Base-by-base conservation (phyloP, 768 basidiomycete species). In the Gymnopilus junonius region DNA sequence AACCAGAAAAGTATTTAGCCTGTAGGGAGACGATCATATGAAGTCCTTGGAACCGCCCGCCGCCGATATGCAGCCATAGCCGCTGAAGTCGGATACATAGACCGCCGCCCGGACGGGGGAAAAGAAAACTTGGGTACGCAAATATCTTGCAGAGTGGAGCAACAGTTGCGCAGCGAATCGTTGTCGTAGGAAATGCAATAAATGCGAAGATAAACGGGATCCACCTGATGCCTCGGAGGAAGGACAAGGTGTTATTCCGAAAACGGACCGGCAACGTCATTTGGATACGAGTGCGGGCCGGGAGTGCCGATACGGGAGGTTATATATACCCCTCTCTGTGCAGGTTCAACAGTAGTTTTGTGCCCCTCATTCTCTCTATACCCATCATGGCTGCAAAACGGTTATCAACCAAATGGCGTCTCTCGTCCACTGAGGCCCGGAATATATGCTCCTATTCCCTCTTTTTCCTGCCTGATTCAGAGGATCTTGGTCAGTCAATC, bases 401-500 rank as follows among this genome's bases (percentile, higher is more conserved):
- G 80, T 50, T 63, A 74, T 40, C 75, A 77, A 64, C 57, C 68
- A 7, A 79, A 75, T 65, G 72, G 72, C 25, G 65, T 76, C 45
- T 72, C 77, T 60, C 88, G 92, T 58, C 83, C 85, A 17, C 79
- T 97, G 66, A 84, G 80, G 58, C 75, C 92, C 23, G 94, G 95
- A 45, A 85, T 97, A 60, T 95, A 85, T 76, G 90, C 92, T 10
- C 95, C 95, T 32, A 86, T 97, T 69, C 93, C 90, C 32, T 87
- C 94, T 15, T 96, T 80, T 95, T 94, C 81, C 74, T 87, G 20
- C 80, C 82, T 1, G 84, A 82, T 35, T 84, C 88, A 42, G 92
- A 96, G 75, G 93, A 95, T 67, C 84, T 97, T 59, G 94, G 94
- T 93, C 69, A 71, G 86, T 80, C 34, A 53, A 27, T 32, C 29